A percentile compares a stretch with the other conserved stretches of the same genome.
phyloP scores from a whole-genome alignment of 2,329 filamentous ascomycete genomes.

The Ophiostoma triangulosporum region DNA sequence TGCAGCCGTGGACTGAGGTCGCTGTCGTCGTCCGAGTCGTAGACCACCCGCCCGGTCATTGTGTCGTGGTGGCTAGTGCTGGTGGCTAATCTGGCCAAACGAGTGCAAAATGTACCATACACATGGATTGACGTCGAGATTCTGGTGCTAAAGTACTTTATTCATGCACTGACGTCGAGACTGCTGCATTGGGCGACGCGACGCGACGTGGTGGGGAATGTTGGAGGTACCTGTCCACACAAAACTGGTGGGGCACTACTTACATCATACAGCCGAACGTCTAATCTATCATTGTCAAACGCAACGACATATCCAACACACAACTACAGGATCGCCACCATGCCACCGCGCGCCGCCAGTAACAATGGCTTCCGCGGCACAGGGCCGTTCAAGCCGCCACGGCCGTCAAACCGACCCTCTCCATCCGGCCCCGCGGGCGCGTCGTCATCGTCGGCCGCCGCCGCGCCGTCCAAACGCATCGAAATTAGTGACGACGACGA shows the following conservation, averaged over 20 bases:
- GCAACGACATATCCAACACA: not conserved
- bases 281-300: too few relatives aligned
- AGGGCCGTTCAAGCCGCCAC: slow-evolving; percentile 11
- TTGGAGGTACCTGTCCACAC: not conserved
- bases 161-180: too few relatives aligned
- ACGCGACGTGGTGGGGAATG: not conserved
- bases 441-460: not conserved
- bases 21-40: not conserved
- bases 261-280: not conserved
- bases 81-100: not conserved
- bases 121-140: too few relatives aligned
- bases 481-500: slow-evolving; percentile 4
- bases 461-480: not conserved
- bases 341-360: not conserved
- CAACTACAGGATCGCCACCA: not conserved
- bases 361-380: slow-evolving; percentile 6
- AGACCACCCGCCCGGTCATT: not conserved
- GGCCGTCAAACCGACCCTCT: slow-evolving; percentile 1
- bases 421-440: not conserved
- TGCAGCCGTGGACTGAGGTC: slow-evolving; percentile 15
- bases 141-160: too few relatives aligned
- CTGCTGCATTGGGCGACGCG: too few relatives aligned
- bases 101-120: too few relatives aligned
- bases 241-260: not conserved
- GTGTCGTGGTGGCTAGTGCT: not conserved